These are phyloP conservation scores for Cicer yamashitae DNA, from an alignment of 306 rosid species.

Conservation along the genomic window DNA sequence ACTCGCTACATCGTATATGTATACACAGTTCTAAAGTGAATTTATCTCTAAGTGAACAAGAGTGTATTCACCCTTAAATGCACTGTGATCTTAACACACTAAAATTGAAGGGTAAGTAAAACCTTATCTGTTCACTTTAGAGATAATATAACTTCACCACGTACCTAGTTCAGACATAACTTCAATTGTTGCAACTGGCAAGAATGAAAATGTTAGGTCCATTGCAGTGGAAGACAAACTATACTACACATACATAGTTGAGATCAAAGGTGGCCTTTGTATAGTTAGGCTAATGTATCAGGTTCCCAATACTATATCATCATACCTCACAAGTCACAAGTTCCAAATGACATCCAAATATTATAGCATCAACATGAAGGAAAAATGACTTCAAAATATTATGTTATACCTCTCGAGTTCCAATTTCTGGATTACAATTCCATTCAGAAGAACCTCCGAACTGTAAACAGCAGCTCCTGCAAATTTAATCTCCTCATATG, in stretches of 20 bases:
- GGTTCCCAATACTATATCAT: slow-evolving; percentile 18
- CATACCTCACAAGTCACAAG: slow-evolving; percentile 46
- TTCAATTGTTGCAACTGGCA: slow-evolving; percentile 3
- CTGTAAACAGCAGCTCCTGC: slow-evolving; percentile 54
- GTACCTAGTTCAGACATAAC: slow-evolving; percentile 29
- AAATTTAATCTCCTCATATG: slow-evolving; percentile 29
- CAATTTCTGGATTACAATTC: slow-evolving; percentile 56
- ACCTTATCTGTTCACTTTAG: slow-evolving; percentile 29
- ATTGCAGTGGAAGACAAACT: slow-evolving; percentile 6
- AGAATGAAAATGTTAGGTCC: not conserved
- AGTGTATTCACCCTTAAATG: not conserved
- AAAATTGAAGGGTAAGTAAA: not conserved
- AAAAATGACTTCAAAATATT: slow-evolving; percentile 15
- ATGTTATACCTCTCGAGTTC: slow-evolving; percentile 48
- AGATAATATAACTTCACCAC: slow-evolving; percentile 5
- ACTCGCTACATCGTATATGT: not conserved
- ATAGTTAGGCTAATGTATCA: slow-evolving; percentile 15
- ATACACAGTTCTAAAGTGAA: slow-evolving; percentile 1
- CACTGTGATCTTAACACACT: slow-evolving; percentile 30
- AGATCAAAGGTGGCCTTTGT: slow-evolving; percentile 26
- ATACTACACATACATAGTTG: slow-evolving; percentile 1
- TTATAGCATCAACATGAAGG: slow-evolving; percentile 7
- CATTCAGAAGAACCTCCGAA: slow-evolving; percentile 61
- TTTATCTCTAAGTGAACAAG: slow-evolving; percentile 7
- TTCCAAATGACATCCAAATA: slow-evolving; percentile 25